Evolutionary conservation across 2,329 filamentous ascomycete genomes (phyloP), one percentile per base, ranked within the genome.

Genomic region (Harringtonia lauricola): DNA sequence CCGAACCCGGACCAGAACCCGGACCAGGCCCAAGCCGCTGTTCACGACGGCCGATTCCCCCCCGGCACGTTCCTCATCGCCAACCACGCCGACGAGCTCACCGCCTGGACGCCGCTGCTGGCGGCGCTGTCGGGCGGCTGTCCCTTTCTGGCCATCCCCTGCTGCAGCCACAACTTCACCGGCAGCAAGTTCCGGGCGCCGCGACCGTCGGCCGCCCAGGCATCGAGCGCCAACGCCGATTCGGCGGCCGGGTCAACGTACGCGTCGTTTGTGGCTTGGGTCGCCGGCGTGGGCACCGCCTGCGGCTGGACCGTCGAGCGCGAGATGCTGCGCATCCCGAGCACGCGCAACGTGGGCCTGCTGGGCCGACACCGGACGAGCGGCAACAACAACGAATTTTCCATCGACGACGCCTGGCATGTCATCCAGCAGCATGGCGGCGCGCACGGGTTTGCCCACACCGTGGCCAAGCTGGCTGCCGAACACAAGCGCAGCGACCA

Each of bases 61-160:
- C 59, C 62, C 15, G 78, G 79, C 24, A 94, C 87, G 0, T 98
- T 98, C 61, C 87, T 98, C 54, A 83, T 98, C 50, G 94, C 88
- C 39, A 98, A 98, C 57, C 92, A 98, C 60, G 90, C 90, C 12
- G 92, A 98, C 58, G 89, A 98, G 64, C 73, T 98, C 14, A 98
- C 92, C 0, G 79, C 86, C 1, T 98, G 92, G 92, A 96, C 92
- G 0, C 92, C 92, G 0, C 73, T 96, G 17, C 75, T 98, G 34
- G 89, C 86, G 1, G 76, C 78, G 8, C 66, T 87, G 2, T 88
- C 83, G n/a, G n/a, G n/a, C 0, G 65, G 75, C 2, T 83, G 83
- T 12, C 83, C 88, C 0, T 98, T 95, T 61, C 78, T 98, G 49
- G 84, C 86, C 53, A 95, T 98, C 36, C 92, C 92, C 2, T 98